A percentile compares a stretch with the other conserved stretches of the same genome.
phyloP scores from a whole-genome alignment of 306 rosid species.

The Rubus idaeus region DNA sequence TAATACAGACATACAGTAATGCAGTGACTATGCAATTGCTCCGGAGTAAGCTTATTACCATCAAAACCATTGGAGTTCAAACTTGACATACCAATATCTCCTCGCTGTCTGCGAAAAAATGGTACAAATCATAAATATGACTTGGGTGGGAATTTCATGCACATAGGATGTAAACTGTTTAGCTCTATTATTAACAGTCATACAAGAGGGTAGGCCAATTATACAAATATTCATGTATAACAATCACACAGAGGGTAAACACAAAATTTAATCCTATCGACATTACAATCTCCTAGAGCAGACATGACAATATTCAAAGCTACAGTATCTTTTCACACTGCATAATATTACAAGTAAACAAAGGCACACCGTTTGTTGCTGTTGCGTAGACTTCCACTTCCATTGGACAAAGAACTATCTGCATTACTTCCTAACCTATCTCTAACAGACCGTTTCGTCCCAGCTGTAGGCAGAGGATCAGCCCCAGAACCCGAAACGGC shows the following conservation, averaged over 20 bases:
- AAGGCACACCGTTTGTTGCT: constrained; percentile 61
- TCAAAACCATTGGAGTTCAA: constrained; percentile 40
- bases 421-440: constrained; percentile 74
- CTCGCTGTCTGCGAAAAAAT: constrained; percentile 63
- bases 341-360: constrained; percentile 10
- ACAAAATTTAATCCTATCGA: not conserved
- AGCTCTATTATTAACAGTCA: not conserved
- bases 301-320: not conserved
- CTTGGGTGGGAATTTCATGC: not conserved
- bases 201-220: not conserved
- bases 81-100: constrained; percentile 41
- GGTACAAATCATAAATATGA: constrained; percentile 2
- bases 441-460: constrained; percentile 85
- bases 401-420: constrained; percentile 46
- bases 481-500: constrained; percentile 40
- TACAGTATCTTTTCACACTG: not conserved
- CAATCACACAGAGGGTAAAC: not conserved
- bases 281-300: not conserved
- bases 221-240: not conserved
- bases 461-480: constrained; percentile 45
- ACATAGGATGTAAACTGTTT: not conserved
- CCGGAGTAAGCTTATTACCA: constrained; percentile 49
- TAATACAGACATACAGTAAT: constrained; percentile 23
- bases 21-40: constrained; percentile 31
- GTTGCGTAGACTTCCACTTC: constrained; percentile 48